Evolutionary conservation across 768 basidiomycete species (phyloP), one percentile per base, ranked within the genome.

Genomic region (Sarcomyxa edulis): DNA sequence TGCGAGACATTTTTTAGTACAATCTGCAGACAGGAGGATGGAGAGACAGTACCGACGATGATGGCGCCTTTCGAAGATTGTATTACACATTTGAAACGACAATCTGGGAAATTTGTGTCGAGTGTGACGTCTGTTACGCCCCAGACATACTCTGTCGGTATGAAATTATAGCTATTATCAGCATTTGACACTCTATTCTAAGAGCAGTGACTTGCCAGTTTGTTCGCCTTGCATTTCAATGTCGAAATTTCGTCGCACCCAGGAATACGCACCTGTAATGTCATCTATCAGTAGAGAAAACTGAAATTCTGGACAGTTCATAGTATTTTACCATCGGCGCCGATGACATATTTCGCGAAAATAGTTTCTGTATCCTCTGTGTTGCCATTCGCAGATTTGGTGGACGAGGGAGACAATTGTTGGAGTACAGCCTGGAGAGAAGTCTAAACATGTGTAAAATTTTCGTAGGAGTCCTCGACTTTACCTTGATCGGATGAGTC

Each of bases 221-320:
- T 85, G 80, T 54, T 89, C 84, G 6, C 88, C 88, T 43, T 87
- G 75, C 84, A 90, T 83, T 3, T 60, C 51, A 35, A 90, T 80
- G 7, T 68, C 66, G 7, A 86, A 62, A 0, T 59, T 40, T 43
- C 84, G 86, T 18, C 88, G 73, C 15, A 90, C 83, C 84, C 86
- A 89, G 8, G 84, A 88, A 58, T 88, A 85, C 0, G 85, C 86
- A 5, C 84, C 82, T 84, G n/a, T n/a, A n/a, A n/a, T n/a, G n/a
- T n/a, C n/a, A n/a, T n/a, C n/a, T n/a, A n/a, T n/a, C n/a, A n/a
- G n/a, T n/a, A n/a, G n/a, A n/a, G n/a, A n/a, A n/a, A n/a, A n/a
- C n/a, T n/a, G n/a, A n/a, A 12, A 21, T 43, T 15, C n/a, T 22
- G 25, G 28, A 33, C 5, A 18, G 4, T 2, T 25, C 2, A 16